These are phyloP conservation scores for Actinomucor elegans DNA, from an alignment of 371 early-diverging fungal genomes.

Conservation along the genomic window DNA sequence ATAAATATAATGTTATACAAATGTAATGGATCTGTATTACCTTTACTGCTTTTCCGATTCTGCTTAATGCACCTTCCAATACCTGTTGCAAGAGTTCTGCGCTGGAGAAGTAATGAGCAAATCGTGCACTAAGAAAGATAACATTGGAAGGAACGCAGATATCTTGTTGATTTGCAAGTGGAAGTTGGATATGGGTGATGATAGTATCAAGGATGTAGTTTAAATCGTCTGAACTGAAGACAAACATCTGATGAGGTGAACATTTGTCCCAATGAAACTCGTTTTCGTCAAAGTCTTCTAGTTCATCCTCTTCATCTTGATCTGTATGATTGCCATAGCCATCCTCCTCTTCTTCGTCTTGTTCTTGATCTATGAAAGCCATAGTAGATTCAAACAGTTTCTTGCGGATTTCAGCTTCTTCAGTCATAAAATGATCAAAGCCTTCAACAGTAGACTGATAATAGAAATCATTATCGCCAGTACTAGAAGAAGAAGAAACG, in stretches of 20 bases:
- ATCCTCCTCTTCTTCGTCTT: conserved; percentile 12
- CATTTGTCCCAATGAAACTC: conserved; percentile 78
- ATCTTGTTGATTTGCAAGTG: conserved; percentile 52
- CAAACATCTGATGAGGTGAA: conserved; percentile 88
- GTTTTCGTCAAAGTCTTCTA: conserved; percentile 22
- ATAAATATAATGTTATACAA: too few relatives aligned
- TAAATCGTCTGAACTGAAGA: conserved; percentile 72
- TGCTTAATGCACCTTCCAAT: conserved; percentile 57
- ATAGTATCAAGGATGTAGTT: conserved; percentile 71
- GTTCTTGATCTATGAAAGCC: conserved; percentile 15
- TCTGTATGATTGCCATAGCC: conserved; percentile 5
- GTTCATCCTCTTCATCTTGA: conserved; percentile 19
- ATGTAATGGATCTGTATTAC: conserved; percentile 4
- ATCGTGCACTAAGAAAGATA: conserved; percentile 84
- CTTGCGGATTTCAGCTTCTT: conserved; percentile 49
- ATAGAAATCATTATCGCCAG: conserved; percentile 50
- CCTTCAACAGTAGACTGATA: conserved; percentile 49
- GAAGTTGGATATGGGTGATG: conserved; percentile 61
- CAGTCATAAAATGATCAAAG: conserved; percentile 46
- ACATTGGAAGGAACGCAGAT: conserved; percentile 81
- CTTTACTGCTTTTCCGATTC: conserved; percentile 46
- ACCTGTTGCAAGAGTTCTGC: conserved; percentile 71
- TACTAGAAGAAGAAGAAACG: conserved; percentile 24
- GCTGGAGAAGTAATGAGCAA: conserved; percentile 78
- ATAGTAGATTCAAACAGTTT: conserved; percentile 42